Evolutionary conservation across 2,329 filamentous ascomycete genomes (phyloP).

Genomic region (Alternaria triticina): DNA sequence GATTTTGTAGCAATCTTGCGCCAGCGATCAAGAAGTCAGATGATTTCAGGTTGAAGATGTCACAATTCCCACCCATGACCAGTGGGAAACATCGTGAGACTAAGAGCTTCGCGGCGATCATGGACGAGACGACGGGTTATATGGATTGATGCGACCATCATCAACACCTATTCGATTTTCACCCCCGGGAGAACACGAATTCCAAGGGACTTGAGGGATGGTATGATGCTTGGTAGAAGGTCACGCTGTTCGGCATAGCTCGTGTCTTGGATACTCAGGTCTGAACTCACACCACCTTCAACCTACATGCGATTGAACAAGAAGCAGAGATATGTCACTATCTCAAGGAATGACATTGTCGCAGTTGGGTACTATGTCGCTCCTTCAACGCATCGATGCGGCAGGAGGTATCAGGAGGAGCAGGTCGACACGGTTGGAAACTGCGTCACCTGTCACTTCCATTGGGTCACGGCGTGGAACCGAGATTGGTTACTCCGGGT

Average conservation of each 20-base stretch:
- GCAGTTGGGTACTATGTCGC: neutral
- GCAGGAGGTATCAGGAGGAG: neutral
- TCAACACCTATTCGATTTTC: rapidly evolving
- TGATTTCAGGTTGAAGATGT: conserved; percentile 39
- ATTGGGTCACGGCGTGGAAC: too few relatives aligned
- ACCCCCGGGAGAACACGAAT: neutral
- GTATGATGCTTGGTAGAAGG: rapidly evolving
- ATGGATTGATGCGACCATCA: conserved; percentile 27
- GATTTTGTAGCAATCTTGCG: conserved; percentile 51
- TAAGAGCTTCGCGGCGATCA: conserved; percentile 43
- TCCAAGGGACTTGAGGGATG: rapidly evolving
- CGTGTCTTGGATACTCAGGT: neutral
- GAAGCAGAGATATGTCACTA: neutral
- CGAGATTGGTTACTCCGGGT: neutral
- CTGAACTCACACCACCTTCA: rapidly evolving
- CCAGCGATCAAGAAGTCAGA: conserved; percentile 58
- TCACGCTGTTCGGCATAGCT: rapidly evolving
- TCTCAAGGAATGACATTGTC: neutral
- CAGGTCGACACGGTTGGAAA: neutral
- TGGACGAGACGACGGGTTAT: conserved; percentile 46
- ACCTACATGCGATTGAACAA: rapidly evolving
- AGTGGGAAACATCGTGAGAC: conserved; percentile 45
- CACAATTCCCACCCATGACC: conserved; percentile 43
- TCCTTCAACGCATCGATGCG: neutral
- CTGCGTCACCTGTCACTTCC: neutral